These are phyloP conservation scores for Zostera marina DNA, from an alignment of 116 monocot genomes.

Conservation along the genomic window DNA sequence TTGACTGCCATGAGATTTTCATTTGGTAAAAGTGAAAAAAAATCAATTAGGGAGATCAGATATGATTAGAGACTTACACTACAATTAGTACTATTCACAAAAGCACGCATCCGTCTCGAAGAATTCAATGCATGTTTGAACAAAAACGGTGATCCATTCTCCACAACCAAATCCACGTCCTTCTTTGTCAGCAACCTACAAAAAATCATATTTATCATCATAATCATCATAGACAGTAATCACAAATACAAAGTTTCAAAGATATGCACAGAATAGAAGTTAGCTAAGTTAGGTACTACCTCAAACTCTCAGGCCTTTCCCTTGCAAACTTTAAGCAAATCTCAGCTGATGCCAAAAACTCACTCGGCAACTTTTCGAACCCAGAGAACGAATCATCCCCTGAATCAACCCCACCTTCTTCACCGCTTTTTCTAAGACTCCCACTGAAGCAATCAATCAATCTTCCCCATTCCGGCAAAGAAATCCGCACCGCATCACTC, in stretches of 20 bases:
- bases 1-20: no score
- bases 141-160: slow-evolving; percentile 45
- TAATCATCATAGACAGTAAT: no score
- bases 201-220: neutral
- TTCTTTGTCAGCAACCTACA: slow-evolving; percentile 48
- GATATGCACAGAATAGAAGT: neutral
- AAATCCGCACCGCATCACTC: neutral
- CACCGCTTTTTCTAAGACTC: slow-evolving; percentile 8
- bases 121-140: slow-evolving; percentile 59
- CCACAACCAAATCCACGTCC: slow-evolving; percentile 49
- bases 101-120: slow-evolving; percentile 29
- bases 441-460: slow-evolving; percentile 34
- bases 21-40: no score
- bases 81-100: slow-evolving; percentile 15
- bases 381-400: slow-evolving; percentile 23
- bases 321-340: slow-evolving; percentile 51
- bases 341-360: slow-evolving; percentile 25
- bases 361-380: slow-evolving; percentile 16
- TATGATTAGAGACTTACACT: slow-evolving; percentile 7
- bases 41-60: no score
- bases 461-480: slow-evolving; percentile 55
- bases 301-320: slow-evolving; percentile 44
- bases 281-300: no score
- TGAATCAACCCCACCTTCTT: neutral
- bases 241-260: no score